Conservation (phyloP, 352 stramenopile genomes). For the Pythium biforme region DNA sequence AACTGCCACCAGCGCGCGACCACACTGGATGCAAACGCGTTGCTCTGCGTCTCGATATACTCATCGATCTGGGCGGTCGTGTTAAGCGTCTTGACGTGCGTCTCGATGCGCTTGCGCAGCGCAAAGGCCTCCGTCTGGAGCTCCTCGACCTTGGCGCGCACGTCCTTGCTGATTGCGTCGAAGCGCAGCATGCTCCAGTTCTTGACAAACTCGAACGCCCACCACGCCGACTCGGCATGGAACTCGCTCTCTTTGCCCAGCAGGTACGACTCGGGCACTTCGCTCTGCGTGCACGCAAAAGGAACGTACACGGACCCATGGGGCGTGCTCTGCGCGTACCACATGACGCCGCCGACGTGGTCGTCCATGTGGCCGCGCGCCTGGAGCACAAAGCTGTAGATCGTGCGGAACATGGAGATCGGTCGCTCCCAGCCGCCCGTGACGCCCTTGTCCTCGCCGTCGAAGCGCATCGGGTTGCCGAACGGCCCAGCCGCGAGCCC, state of each 20-base stretch:
- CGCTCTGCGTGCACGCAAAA: constrained; percentile 42
- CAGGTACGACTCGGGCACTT: constrained; percentile 45
- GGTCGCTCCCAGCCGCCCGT: constrained; percentile 71
- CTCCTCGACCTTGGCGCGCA: constrained; percentile 31
- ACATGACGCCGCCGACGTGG: constrained; percentile 40
- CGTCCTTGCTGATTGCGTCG: constrained; percentile 47
- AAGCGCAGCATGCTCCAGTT: constrained; percentile 73
- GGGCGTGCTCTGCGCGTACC: constrained; percentile 52
- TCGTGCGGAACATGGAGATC: constrained; percentile 88
- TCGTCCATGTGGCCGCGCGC: constrained; percentile 32
- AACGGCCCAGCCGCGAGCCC: constrained; percentile 83
- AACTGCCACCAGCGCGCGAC: constrained; percentile 54
- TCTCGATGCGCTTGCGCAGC: constrained; percentile 29
- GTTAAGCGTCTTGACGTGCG: constrained; percentile 23
- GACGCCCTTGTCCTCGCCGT: constrained; percentile 41
- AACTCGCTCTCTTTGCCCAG: constrained; percentile 59
- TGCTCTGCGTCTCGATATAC: constrained; percentile 34
- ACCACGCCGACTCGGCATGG: constrained; percentile 50
- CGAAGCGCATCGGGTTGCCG: constrained; percentile 77
- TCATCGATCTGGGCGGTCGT: constrained; percentile 24
- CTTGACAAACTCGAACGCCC: constrained; percentile 75
- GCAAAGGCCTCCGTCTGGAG: constrained; percentile 39
- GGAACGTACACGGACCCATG: constrained; percentile 57
- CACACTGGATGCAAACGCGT: constrained; percentile 42
- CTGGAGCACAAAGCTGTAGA: constrained; percentile 69